Conservation (phyloP, 768 basidiomycete species). For the Tubosaeta sp. region DNA sequence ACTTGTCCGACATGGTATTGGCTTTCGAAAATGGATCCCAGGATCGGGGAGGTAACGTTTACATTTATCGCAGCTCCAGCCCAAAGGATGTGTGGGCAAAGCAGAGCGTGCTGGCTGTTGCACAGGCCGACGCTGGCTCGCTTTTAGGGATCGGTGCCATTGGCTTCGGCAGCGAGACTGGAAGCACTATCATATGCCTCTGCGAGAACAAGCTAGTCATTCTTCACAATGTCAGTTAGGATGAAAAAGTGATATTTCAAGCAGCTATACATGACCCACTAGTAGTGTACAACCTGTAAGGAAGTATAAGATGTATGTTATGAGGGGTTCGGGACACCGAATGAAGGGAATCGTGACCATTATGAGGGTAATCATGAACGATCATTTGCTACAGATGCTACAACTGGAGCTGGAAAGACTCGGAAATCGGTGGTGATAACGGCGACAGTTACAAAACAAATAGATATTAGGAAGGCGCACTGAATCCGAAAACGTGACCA, state of each 20-base stretch:
- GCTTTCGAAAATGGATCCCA: conserved; percentile 79
- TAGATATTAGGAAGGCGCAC: conserved; percentile 29
- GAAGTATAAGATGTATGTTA: conserved; percentile 37
- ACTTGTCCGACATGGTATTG: conserved; percentile 55
- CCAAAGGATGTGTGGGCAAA: conserved; percentile 59
- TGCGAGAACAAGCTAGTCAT: conserved; percentile 75
- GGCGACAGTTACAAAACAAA: conserved; percentile 27
- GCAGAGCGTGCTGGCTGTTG: conserved; percentile 77
- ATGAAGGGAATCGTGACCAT: conserved; percentile 30
- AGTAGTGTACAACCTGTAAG: conserved; percentile 34
- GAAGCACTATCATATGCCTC: conserved; percentile 56
- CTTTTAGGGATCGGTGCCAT: conserved; percentile 71
- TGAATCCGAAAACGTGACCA: conserved; percentile 18
- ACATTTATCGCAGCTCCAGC: conserved; percentile 67
- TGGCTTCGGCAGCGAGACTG: conserved; percentile 26
- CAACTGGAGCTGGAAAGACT: conserved; percentile 21
- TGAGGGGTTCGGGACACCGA: conserved; percentile 23
- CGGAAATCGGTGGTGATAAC: conserved; percentile 26
- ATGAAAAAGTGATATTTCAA: conserved; percentile 11
- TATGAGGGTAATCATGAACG: conserved; percentile 34
- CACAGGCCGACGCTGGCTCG: conserved; percentile 65
- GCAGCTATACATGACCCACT: conserved; percentile 21
- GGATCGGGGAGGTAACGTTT: conserved; percentile 75
- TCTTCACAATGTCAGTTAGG: conserved; percentile 37
- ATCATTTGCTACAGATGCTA: conserved; percentile 32